A percentile compares a stretch with the other conserved stretches of the same genome.
Conservation (phyloP, 306 rosid species). For the Trifolium subterraneum region DNA sequence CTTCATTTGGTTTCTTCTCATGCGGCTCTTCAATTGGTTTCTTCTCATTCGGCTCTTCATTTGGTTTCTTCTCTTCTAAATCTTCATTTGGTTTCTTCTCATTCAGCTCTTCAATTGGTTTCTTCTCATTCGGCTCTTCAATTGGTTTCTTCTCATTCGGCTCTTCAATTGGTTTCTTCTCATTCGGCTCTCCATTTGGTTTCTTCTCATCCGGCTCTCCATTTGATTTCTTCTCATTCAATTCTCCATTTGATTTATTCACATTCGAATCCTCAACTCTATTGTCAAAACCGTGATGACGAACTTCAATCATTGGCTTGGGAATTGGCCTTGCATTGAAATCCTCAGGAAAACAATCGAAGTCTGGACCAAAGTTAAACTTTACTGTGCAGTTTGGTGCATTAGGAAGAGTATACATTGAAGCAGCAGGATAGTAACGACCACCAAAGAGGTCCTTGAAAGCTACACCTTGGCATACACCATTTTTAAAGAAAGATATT, state of each 20-base stretch:
- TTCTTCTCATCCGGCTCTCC: background rate
- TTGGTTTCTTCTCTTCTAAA: background rate
- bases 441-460: constrained; percentile 91
- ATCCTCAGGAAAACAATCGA: constrained; percentile 73
- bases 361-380: constrained; percentile 97
- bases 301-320: constrained; percentile 85
- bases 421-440: constrained; percentile 92
- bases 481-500: constrained; percentile 88
- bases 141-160: background rate
- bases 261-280: constrained; percentile 65
- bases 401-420: constrained; percentile 91
- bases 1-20: background rate
- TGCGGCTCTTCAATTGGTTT: background rate
- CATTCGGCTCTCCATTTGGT: background rate
- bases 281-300: constrained; percentile 79
- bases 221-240: constrained; percentile 61
- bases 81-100: background rate
- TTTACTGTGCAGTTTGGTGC: constrained; percentile 86
- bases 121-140: background rate
- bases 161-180: background rate
- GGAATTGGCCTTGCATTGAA: constrained; percentile 70
- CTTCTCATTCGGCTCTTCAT: background rate
- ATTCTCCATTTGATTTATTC: constrained; percentile 53
- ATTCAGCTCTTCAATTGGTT: background rate
- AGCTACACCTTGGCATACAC: constrained; percentile 88